Evolutionary conservation across 306 rosid species (phyloP).

Genomic region (Styphnolobium japonicum): DNA sequence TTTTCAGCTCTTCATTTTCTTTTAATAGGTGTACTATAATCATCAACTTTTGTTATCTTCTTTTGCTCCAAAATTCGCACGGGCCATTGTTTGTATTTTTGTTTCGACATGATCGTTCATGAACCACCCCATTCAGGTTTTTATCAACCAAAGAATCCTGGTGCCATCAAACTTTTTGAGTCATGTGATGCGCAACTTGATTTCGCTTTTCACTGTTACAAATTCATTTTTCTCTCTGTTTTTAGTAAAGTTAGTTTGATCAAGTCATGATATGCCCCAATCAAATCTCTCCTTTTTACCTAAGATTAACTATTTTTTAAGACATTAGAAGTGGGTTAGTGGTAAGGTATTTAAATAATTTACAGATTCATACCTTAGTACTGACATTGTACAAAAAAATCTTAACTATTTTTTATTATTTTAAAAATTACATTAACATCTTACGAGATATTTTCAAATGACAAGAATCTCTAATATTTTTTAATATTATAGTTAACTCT

Average conservation of each 20-base stretch:
- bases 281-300: not conserved
- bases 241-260: not conserved
- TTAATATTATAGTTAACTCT: too few species aligned
- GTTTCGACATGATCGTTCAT: constrained; percentile 32
- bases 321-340: too few species aligned
- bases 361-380: too few species aligned
- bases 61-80: constrained; percentile 26
- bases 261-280: not conserved
- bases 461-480: too few species aligned
- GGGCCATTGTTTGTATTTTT: constrained; percentile 31
- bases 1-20: not conserved
- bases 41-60: constrained; percentile 34
- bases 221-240: not conserved
- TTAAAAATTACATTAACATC: too few species aligned
- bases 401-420: too few species aligned
- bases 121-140: constrained; percentile 37
- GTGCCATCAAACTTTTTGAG: constrained; percentile 23
- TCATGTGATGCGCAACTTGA: constrained; percentile 1
- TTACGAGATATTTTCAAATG: too few species aligned
- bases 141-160: constrained; percentile 15
- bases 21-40: constrained; percentile 33
- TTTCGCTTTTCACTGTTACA: not conserved
- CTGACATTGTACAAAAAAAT: too few species aligned
- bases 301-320: not conserved
- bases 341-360: too few species aligned